A percentile compares a stretch with the other conserved stretches of the same genome.
These are phyloP conservation scores for Globisporangium spiculum DNA, from an alignment of 352 stramenopile genomes.

Conservation along the genomic window DNA sequence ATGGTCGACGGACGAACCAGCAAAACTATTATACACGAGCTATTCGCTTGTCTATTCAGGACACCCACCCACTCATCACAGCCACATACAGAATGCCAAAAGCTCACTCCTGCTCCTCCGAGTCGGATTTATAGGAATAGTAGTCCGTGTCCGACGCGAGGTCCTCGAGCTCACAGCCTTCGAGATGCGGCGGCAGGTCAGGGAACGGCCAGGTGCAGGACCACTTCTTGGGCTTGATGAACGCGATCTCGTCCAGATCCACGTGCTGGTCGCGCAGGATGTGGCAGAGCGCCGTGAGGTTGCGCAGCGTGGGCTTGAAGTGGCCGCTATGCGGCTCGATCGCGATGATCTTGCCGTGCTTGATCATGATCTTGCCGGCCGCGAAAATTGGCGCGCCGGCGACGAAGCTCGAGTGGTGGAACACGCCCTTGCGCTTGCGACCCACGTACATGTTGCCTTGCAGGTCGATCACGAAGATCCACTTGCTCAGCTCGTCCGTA, in stretches of 20 bases:
- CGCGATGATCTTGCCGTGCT: conserved; percentile 47
- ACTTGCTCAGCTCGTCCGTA: conserved; percentile 65
- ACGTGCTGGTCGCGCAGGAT: conserved; percentile 38
- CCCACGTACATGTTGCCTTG: conserved; percentile 45
- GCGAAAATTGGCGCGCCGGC: conserved; percentile 53
- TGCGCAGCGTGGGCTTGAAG: conserved; percentile 61
- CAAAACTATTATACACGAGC: conserved; percentile 1
- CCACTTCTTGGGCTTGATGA: conserved; percentile 75
- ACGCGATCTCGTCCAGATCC: conserved; percentile 39
- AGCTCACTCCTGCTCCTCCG: conserved; percentile 17
- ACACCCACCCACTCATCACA: background rate
- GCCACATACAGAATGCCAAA: too few species aligned
- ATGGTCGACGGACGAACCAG: background rate
- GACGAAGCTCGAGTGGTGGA: conserved; percentile 82
- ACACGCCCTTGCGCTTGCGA: conserved; percentile 67
- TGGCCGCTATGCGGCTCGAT: conserved; percentile 76
- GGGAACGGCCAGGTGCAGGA: conserved; percentile 55
- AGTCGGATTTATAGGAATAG: conserved; percentile 32
- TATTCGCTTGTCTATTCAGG: background rate
- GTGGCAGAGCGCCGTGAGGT: conserved; percentile 40
- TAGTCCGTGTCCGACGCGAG: conserved; percentile 53
- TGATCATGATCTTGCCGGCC: conserved; percentile 68
- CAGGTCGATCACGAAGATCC: conserved; percentile 69
- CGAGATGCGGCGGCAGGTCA: conserved; percentile 20
- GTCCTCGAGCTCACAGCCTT: conserved; percentile 35